Evolutionary conservation across 2,329 filamentous ascomycete genomes (phyloP).

Genomic region (Venturia effusa): DNA sequence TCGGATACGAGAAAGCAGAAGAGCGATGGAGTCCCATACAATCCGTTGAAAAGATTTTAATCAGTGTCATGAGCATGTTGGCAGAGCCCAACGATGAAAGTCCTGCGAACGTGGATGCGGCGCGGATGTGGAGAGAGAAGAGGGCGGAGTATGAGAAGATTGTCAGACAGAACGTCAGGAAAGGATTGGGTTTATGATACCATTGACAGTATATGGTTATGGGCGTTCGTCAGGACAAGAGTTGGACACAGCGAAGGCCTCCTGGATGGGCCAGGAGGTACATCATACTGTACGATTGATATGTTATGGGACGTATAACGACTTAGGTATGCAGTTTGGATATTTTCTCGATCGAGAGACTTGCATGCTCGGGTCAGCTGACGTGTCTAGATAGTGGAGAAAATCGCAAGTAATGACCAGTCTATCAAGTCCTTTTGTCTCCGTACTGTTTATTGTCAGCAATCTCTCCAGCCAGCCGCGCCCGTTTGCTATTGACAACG

Average conservation of each 20-base stretch:
- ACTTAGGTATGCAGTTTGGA: neutral
- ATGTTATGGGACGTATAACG: neutral
- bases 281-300: neutral
- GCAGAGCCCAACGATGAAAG: constrained; percentile 96
- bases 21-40: constrained; percentile 97
- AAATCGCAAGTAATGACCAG: too few relatives aligned
- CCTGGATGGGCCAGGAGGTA: neutral
- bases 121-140: constrained; percentile 88
- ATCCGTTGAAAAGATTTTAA: constrained; percentile 93
- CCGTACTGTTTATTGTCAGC: neutral
- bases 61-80: constrained; percentile 96
- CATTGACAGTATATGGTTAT: neutral
- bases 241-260: neutral
- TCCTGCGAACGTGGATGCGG: constrained; percentile 90
- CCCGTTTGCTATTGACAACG: too few relatives aligned
- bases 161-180: constrained; percentile 72
- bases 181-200: constrained; percentile 27
- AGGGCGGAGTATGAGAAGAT: constrained; percentile 74
- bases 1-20: constrained; percentile 93
- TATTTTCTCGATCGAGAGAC: neutral
- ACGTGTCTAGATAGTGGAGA: too few relatives aligned
- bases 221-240: neutral
- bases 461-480: too few relatives aligned
- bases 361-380: too few relatives aligned
- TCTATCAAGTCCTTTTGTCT: neutral